A percentile compares a stretch with the other conserved stretches of the same genome.
Conservation (phyloP, 768 basidiomycete species). For the Pleurotus salmoneostramineus region DNA sequence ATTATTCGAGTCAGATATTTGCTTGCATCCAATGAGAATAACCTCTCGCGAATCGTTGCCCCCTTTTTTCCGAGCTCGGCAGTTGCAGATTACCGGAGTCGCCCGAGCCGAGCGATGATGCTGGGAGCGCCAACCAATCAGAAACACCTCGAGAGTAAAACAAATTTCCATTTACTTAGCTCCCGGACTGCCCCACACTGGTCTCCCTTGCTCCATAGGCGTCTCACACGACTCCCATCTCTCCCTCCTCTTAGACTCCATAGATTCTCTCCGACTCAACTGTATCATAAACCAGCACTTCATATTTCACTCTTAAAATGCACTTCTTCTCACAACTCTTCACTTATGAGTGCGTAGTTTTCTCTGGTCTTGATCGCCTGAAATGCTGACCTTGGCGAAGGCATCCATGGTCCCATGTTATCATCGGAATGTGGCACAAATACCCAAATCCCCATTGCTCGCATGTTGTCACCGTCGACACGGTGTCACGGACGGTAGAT, state of each 20-base stretch:
- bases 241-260: conserved; percentile 1
- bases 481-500: conserved; percentile 81
- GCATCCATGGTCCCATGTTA: conserved; percentile 87
- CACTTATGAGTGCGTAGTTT: conserved; percentile 68
- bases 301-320: conserved; percentile 43
- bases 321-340: conserved; percentile 86
- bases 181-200: conserved; percentile 6
- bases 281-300: conserved; percentile 22
- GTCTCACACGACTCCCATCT: conserved; percentile 6
- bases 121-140: background rate
- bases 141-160: background rate
- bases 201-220: background rate
- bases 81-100: background rate
- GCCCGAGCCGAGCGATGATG: conserved; percentile 8
- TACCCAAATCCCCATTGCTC: conserved; percentile 93
- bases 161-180: conserved; percentile 6
- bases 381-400: conserved; percentile 31
- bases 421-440: conserved; percentile 93
- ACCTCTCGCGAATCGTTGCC: background rate
- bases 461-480: conserved; percentile 85
- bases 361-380: conserved; percentile 5
- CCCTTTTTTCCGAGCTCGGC: background rate
- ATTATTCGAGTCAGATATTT: background rate
- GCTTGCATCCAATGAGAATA: background rate
- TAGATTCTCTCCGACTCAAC: conserved; percentile 10